These are phyloP conservation scores for Pinus tabuliformis DNA, from an alignment of 75 land plant genomes.

Conservation along the genomic window DNA sequence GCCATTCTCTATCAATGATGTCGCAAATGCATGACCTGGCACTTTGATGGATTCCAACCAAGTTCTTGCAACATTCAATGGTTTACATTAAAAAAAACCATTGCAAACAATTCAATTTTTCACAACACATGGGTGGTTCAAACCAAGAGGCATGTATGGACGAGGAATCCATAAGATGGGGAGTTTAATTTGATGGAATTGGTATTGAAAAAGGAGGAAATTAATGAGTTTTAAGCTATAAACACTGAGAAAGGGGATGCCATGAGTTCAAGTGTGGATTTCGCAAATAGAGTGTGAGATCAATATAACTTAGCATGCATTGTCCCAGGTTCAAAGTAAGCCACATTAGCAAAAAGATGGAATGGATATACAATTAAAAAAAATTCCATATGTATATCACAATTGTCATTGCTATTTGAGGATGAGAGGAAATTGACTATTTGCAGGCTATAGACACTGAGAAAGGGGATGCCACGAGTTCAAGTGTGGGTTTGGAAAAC, in stretches of 20 bases:
- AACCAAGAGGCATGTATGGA: neutral
- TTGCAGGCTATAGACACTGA: too few species aligned
- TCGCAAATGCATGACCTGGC: constrained; percentile 24
- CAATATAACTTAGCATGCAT: too few species aligned
- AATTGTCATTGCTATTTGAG: too few species aligned
- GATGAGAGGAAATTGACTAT: too few species aligned
- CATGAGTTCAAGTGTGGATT: neutral
- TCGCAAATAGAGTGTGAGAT: too few species aligned
- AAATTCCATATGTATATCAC: too few species aligned
- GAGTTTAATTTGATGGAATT: neutral
- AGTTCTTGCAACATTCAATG: constrained; percentile 15
- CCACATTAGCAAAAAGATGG: too few species aligned
- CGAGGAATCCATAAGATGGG: neutral
- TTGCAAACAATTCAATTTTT: constrained; percentile 15
- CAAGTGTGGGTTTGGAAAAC: too few species aligned
- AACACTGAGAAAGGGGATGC: neutral
- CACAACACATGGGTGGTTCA: constrained; percentile 17
- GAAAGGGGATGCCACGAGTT: too few species aligned
- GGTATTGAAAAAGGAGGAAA: neutral
- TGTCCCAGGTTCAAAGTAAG: too few species aligned
- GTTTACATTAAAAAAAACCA: constrained; percentile 8
- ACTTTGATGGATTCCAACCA: constrained; percentile 7
- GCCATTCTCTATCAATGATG: constrained; percentile 53
- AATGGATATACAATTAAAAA: too few species aligned
- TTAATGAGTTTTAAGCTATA: neutral